A percentile compares a stretch with the other conserved stretches of the same genome.
Conservation (phyloP, 129 eudicot species). For the Artemisia annua region DNA sequence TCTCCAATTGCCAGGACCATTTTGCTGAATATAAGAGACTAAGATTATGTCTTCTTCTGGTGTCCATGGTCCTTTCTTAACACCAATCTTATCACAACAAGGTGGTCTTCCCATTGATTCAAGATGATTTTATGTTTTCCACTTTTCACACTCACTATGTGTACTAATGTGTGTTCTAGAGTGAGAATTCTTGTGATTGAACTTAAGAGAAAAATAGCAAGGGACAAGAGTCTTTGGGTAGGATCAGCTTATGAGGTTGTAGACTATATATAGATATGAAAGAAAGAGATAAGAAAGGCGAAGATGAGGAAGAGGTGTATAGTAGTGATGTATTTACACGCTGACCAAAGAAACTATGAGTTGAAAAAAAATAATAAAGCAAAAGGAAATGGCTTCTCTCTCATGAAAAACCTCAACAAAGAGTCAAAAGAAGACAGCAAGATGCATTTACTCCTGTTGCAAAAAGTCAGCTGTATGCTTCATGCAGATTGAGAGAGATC, state of each 20-base stretch:
- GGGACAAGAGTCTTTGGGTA: constrained; percentile 38
- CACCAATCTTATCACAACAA: constrained; percentile 62
- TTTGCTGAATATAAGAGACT: constrained; percentile 56
- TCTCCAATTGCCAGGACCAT: constrained; percentile 82
- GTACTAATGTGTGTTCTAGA: neutral
- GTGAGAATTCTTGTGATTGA: constrained; percentile 14
- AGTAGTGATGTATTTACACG: constrained; percentile 30
- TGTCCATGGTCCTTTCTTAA: constrained; percentile 66
- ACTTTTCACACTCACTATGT: constrained; percentile 13
- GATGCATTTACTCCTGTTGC: constrained; percentile 43
- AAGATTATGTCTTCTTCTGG: constrained; percentile 56
- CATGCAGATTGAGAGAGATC: constrained; percentile 31
- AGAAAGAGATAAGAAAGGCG: constrained; percentile 26
- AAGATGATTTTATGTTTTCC: constrained; percentile 9
- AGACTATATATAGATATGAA: constrained; percentile 39
- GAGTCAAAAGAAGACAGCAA: constrained; percentile 55
- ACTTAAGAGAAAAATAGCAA: constrained; percentile 24
- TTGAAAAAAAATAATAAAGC: constrained; percentile 14
- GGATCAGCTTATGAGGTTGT: neutral
- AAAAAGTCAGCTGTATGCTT: constrained; percentile 46
- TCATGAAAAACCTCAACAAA: constrained; percentile 33
- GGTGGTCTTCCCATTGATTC: constrained; percentile 68
- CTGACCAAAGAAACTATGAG: constrained; percentile 35
- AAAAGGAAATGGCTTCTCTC: constrained; percentile 29
- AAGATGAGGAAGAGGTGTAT: constrained; percentile 2